Base-by-base conservation (phyloP, 1,284 basidiomycete species). In the Erythrobasidium hasegawianum region DNA sequence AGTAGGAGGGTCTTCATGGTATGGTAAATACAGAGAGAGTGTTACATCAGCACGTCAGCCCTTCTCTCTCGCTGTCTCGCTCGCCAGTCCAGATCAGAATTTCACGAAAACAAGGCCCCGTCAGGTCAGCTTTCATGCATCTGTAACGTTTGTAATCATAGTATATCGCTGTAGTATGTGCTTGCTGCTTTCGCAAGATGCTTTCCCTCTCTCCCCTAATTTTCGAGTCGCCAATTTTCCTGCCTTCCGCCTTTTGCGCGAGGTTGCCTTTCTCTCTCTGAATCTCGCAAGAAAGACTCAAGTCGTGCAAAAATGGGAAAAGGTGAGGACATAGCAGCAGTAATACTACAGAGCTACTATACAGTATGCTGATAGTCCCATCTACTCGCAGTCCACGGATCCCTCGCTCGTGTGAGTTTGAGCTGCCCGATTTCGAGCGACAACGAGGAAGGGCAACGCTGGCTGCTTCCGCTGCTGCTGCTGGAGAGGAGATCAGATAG, bases 351-450 rank as follows among this genome's bases (percentile, higher is more conserved):
- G 27, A 33, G 33, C 4, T 33, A 33, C 33, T 33, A 11, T 33
- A 11, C 33, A 33, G 33, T 11, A 16, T 52, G 59, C 59, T 60
- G 59, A 50, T 54, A 38, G 10, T 18, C 22, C 13, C n/a, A 14
- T 18, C 22, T 10, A 9, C 41, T 26, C 43, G 16, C 47, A 64
- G 61, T 64, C 56, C 61, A 64, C 61, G 61, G 61, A 56, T 64
- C 61, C 41, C 61, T 64, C 61, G 61, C 61, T 54, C 61, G 61
- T 56, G 61, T 64, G 43, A 64, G 61, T 64, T 41, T 47, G 50
- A 53, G 24, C 7, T 33, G 39, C 8, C 38, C 33, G 33, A 33
- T 33, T 33, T 33, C 33, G 33, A 33, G 33, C 33, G 33, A 33
- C 33, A 11, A n/a, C n/a, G n/a, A n/a, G n/a, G n/a, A n/a, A n/a